These are phyloP conservation scores for Oldenlandia corymbosa DNA, from an alignment of 257 asterid species.

Conservation along the genomic window DNA sequence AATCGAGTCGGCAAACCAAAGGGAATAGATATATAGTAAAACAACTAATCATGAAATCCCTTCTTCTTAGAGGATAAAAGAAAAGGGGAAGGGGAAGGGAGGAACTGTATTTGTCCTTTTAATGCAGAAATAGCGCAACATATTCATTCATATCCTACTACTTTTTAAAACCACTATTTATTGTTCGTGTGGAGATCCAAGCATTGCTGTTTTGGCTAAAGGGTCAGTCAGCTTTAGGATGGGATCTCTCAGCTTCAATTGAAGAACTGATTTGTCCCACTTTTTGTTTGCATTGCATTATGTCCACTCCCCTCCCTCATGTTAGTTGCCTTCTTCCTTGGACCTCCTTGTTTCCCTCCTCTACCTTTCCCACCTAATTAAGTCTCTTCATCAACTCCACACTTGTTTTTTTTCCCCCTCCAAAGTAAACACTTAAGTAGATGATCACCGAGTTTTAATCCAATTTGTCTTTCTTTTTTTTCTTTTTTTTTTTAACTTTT, in stretches of 20 bases:
- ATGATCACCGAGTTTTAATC: no score
- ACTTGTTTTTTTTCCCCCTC: no score
- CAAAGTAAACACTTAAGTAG: no score
- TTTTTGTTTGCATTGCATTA: constrained; percentile 25
- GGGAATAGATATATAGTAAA: no score
- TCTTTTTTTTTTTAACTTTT: no score
- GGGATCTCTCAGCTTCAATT: constrained; percentile 21
- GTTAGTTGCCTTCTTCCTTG: constrained; percentile 37
- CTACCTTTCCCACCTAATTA: constrained; percentile 16
- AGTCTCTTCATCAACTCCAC: constrained; percentile 10
- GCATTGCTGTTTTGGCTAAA: no score
- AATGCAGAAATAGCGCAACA: constrained; percentile 9
- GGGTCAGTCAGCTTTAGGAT: no score
- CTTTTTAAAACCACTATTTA: neutral
- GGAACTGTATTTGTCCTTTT: constrained; percentile 20
- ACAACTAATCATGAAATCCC: no score
- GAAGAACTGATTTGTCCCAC: constrained; percentile 27
- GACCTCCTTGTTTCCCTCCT: constrained; percentile 24
- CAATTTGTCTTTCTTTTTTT: no score
- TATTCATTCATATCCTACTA: neutral
- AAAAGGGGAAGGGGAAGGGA: constrained; percentile 12
- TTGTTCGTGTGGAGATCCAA: constrained; percentile 15
- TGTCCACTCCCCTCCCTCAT: constrained; percentile 36
- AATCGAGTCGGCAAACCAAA: no score
- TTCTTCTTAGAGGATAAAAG: no score